These are phyloP conservation scores for Podila epicladia DNA, from an alignment of 192 early-diverging fungal species.

Conservation along the genomic window DNA sequence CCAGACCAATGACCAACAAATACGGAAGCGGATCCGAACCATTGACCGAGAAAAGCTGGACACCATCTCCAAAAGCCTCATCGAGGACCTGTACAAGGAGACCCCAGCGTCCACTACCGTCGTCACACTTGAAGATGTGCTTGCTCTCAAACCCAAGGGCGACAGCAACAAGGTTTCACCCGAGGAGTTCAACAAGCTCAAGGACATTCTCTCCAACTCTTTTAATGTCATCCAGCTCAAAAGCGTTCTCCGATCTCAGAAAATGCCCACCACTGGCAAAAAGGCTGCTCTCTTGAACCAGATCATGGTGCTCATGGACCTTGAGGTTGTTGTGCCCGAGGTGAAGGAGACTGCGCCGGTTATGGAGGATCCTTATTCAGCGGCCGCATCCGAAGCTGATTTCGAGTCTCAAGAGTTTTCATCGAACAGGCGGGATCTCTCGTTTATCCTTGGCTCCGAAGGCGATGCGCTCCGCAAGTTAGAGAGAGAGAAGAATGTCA, in stretches of 20 bases:
- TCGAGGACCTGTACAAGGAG: slow-evolving; percentile 24
- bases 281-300: slow-evolving; percentile 39
- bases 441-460: slow-evolving; percentile 36
- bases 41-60: slow-evolving; percentile 9
- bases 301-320: slow-evolving; percentile 37
- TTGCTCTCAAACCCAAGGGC: slow-evolving; percentile 23
- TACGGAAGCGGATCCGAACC: too few relatives aligned
- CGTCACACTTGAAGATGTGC: slow-evolving; percentile 32
- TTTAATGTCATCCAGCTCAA: slow-evolving; percentile 44
- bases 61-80: slow-evolving; percentile 25
- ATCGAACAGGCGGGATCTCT: slow-evolving; percentile 42
- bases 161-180: slow-evolving; percentile 6
- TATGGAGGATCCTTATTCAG: slow-evolving; percentile 27
- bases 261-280: slow-evolving; percentile 14
- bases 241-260: slow-evolving; percentile 22
- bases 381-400: not conserved
- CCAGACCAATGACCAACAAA: too few relatives aligned
- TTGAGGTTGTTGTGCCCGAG: slow-evolving; percentile 16
- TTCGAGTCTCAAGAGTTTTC: slow-evolving; percentile 20
- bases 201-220: slow-evolving; percentile 16
- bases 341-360: slow-evolving; percentile 1
- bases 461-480: slow-evolving; percentile 23
- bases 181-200: slow-evolving; percentile 39
- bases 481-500: slow-evolving; percentile 36
- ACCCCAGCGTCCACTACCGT: not conserved